These are phyloP conservation scores for Podospora comata DNA, from an alignment of 495 filamentous ascomycete species.

Conservation along the genomic window DNA sequence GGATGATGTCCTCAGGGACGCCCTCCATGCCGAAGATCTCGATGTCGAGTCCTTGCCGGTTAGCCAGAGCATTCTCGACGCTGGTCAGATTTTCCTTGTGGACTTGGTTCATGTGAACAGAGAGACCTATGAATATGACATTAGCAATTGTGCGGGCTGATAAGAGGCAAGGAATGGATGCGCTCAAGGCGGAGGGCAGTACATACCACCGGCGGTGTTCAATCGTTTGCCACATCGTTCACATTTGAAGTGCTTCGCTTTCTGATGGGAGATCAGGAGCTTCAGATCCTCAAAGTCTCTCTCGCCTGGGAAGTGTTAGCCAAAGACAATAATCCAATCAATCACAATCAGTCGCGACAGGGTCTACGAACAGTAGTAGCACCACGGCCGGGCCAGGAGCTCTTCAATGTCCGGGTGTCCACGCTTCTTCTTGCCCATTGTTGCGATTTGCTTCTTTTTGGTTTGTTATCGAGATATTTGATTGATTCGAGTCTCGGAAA, in stretches of 20 bases:
- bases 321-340: not conserved
- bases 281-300: slow-evolving; percentile 96
- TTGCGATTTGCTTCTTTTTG: not conserved
- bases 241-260: slow-evolving; percentile 98
- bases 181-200: not conserved
- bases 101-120: slow-evolving; percentile 96
- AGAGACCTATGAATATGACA: slow-evolving; percentile 61
- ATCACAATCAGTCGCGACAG: not conserved
- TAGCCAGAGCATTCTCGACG: slow-evolving; percentile 88
- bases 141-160: slow-evolving; percentile 23
- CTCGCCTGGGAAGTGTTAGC: slow-evolving; percentile 55
- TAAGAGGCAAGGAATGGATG: not conserved
- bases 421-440: slow-evolving; percentile 84
- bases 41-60: slow-evolving; percentile 76
- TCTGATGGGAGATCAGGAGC: slow-evolving; percentile 93
- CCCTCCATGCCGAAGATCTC: slow-evolving; percentile 99
- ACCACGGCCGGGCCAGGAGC: slow-evolving; percentile 84
- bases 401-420: slow-evolving; percentile 82
- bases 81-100: slow-evolving; percentile 85
- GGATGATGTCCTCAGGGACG: slow-evolving; percentile 79
- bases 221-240: slow-evolving; percentile 80
- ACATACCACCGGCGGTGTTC: slow-evolving; percentile 90
- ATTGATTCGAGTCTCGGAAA: not conserved
- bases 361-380: slow-evolving; percentile 79
- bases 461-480: not conserved